Base-by-base conservation (phyloP, 768 basidiomycete genomes). In the Pulveroboletus sp. region DNA sequence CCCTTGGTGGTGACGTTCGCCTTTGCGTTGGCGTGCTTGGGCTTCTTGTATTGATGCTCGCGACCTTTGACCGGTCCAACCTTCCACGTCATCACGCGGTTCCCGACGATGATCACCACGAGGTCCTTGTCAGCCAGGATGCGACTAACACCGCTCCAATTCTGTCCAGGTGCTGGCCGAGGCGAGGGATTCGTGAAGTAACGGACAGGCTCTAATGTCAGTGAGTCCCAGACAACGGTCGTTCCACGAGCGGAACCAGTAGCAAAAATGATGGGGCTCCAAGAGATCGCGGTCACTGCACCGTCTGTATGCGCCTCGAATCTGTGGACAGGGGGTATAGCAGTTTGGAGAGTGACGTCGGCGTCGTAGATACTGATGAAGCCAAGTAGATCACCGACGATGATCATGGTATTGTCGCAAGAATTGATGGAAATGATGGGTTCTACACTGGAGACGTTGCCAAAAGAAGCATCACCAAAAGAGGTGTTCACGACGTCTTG, bases 221-320 rank as follows among this genome's bases (percentile, higher is more conserved):
- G 68, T 2, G 78, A 77, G 56, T 91, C 86, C 74, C 82, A 88
- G 14, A 86, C 72, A 14, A 68, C 71, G 3, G 82, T 75, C 6
- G 73, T 70, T 4, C 89, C 89, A 2, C 73, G 65, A 1, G 76
- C 72, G 20, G 85, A 86, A 24, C 89, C 89, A 0, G 82, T 84
- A 12, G 79, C 75, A 40, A 92, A 68, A 14, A 80, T 71, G n/a
- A 73, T 49, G 4, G 77, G 71, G 49, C 79, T 83, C 76, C n/a
- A n/a, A n/a, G n/a, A n/a, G n/a, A n/a, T n/a, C n/a, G n/a, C n/a
- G n/a, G n/a, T n/a, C n/a, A n/a, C 84, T 79, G 80, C 68, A 0
- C 78, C 82, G 54, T 86, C 84, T 43, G 72, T 70, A 56, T 86
- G 78, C 2, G 85, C 85, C 56, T 83, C 81, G 47, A 86, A 78